phyloP scores from a whole-genome alignment of 1,284 basidiomycete species.

The Meripilus lineatus region DNA sequence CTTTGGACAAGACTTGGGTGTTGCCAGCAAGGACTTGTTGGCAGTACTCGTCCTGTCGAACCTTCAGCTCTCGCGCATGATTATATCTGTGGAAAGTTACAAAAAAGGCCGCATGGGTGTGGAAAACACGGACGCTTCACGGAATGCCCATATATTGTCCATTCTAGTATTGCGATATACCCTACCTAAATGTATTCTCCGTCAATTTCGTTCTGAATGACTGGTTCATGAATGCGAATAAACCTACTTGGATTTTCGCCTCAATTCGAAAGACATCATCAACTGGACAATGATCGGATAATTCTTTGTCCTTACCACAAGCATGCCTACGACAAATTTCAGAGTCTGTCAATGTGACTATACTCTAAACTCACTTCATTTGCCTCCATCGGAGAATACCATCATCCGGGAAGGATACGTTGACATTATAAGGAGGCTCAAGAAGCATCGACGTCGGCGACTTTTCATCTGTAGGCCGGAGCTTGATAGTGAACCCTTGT shows the following conservation, averaged over 20 bases:
- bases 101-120: neutral
- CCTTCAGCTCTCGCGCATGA: conserved; percentile 64
- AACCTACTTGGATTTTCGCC: conserved; percentile 32
- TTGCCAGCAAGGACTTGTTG: conserved; percentile 43
- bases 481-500: conserved; percentile 49
- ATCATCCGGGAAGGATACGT: conserved; percentile 25
- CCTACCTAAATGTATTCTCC: conserved; percentile 15
- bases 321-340: conserved; percentile 27
- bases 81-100: conserved; percentile 43
- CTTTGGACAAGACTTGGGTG: conserved; percentile 33
- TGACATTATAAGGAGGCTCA: conserved; percentile 39
- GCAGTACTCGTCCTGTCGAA: conserved; percentile 71
- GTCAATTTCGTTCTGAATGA: neutral
- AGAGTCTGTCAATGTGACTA: conserved; percentile 1
- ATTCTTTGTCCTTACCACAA: conserved; percentile 23
- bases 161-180: conserved; percentile 36
- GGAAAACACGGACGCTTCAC: conserved; percentile 25
- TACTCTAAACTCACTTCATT: conserved; percentile 32
- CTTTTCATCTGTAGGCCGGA: conserved; percentile 39
- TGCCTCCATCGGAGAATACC: conserved; percentile 35
- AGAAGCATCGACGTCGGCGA: conserved; percentile 41
- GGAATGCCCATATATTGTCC: conserved; percentile 41
- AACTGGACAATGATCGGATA: neutral
- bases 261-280: conserved; percentile 8
- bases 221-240: neutral